Evolutionary conservation across 2,329 filamentous ascomycete genomes (phyloP), one percentile per base, ranked within the genome.

Genomic region (Aspergillus aculeatinus): DNA sequence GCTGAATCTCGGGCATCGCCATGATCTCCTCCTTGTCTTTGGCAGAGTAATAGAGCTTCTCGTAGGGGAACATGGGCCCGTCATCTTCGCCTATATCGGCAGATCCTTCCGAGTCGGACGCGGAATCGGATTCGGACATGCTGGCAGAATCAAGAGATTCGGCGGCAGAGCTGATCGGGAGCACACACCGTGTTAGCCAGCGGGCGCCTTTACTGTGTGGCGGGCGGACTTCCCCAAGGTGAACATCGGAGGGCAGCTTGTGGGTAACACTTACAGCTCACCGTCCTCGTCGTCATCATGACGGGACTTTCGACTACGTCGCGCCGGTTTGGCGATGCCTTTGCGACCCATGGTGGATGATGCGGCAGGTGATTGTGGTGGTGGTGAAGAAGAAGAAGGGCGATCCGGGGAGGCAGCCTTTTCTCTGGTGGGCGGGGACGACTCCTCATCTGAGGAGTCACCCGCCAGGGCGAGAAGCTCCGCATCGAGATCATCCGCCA

Each of bases 401-500:
- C 65, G 68, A 42, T 66, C 82, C 80, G 70, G 85, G 79, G 75
- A 85, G 82, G 69, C 78, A 77, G 69, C 81, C 80, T 76, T 81
- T 79, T 71, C 80, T 85, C 85, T 70, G 83, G 85, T 60, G 76
- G 72, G 77, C 56, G 82, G 81, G 62, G 86, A 74, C 58, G 77
- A 74, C 66, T 84, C 82, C 63, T 83, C 81, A 64, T 82, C 81
- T 54, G 80, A 82, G 61, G 80, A 79, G 68, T 82, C 89, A 67
- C 91, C 95, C 57, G 93, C 95, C 66, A 98, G 87, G 72, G 91
- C 93, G 65, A 98, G 89, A 66, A 98, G 88, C 80, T 97, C 94
- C 70, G 94, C 92, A 74, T 98, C 94, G 67, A 97, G 85, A 73
- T 94, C 74, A 60, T 76, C 91, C 59, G 91, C 89, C 92, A 96